Evolutionary conservation across 163 green algal species (phyloP).

Genomic region (Scenedesmus sp.): DNA sequence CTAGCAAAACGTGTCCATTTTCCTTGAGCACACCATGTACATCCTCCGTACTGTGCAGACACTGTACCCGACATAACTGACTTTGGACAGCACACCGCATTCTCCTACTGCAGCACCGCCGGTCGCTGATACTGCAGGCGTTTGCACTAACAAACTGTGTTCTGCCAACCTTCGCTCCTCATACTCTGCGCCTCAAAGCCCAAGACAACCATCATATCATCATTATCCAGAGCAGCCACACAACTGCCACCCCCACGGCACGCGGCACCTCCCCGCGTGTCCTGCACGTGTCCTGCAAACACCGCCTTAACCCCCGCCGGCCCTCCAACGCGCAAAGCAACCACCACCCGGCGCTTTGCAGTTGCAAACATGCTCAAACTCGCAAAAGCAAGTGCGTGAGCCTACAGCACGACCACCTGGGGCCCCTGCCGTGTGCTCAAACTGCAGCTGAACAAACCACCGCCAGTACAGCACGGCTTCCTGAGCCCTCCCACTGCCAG

Average conservation of each 20-base stretch:
- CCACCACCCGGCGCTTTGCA: too few relatives aligned
- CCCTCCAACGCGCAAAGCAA: too few relatives aligned
- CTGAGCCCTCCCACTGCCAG: too few relatives aligned
- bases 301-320: not conserved
- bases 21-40: too few relatives aligned
- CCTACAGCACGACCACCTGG: not conserved
- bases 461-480: not conserved
- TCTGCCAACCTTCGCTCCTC: too few relatives aligned
- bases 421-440: not conserved
- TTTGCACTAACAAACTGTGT: too few relatives aligned
- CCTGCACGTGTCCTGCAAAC: not conserved
- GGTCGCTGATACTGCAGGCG: not conserved
- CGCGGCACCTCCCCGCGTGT: not conserved
- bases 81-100: not conserved
- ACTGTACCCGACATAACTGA: too few relatives aligned
- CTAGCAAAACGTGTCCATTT: too few relatives aligned
- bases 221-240: not conserved
- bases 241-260: not conserved
- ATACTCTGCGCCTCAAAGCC: not conserved
- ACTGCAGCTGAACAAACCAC: not conserved
- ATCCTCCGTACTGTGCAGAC: not conserved
- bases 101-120: not conserved
- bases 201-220: not conserved
- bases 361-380: too few relatives aligned
- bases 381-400: too few relatives aligned